Percentiles rank a stretch among this genome's conserved stretches.
Evolutionary conservation across 768 basidiomycete species (phyloP).

Genomic region (Glaciozyma antarctica): DNA sequence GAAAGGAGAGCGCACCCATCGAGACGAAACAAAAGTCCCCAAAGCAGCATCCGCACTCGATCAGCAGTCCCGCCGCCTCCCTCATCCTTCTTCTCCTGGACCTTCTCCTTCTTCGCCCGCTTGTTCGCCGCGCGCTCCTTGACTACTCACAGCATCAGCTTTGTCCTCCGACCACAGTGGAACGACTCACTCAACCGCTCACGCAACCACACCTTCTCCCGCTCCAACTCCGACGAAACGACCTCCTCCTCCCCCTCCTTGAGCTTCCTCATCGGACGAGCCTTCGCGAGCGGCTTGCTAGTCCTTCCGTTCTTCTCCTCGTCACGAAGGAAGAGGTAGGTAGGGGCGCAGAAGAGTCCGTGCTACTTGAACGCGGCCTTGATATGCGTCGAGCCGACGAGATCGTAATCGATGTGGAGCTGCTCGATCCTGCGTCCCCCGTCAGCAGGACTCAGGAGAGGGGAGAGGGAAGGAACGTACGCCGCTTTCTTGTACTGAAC

Average conservation of each 20-base stretch:
- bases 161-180: too few relatives aligned
- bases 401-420: slow-evolving; percentile 22
- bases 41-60: slow-evolving; percentile 36
- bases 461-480: neutral
- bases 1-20: slow-evolving; percentile 9
- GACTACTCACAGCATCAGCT: neutral
- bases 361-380: slow-evolving; percentile 7
- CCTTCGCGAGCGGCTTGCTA: neutral
- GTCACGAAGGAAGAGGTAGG: slow-evolving; percentile 12
- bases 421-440: slow-evolving; percentile 9
- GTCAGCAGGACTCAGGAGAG: neutral
- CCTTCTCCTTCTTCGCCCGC: slow-evolving; percentile 3
- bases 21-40: slow-evolving; percentile 13
- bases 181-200: neutral
- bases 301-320: neutral
- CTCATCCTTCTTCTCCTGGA: slow-evolving; percentile 11
- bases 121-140: neutral
- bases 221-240: neutral
- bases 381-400: slow-evolving; percentile 15
- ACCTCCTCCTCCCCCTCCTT: slow-evolving; percentile 12
- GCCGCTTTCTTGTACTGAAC: slow-evolving; percentile 9
- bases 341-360: slow-evolving; percentile 20
- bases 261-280: neutral
- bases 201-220: slow-evolving; percentile 1
- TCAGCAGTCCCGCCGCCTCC: slow-evolving; percentile 13